phyloP scores from a whole-genome alignment of 2,329 filamentous ascomycete genomes.

The Macroventuria anomochaeta region DNA sequence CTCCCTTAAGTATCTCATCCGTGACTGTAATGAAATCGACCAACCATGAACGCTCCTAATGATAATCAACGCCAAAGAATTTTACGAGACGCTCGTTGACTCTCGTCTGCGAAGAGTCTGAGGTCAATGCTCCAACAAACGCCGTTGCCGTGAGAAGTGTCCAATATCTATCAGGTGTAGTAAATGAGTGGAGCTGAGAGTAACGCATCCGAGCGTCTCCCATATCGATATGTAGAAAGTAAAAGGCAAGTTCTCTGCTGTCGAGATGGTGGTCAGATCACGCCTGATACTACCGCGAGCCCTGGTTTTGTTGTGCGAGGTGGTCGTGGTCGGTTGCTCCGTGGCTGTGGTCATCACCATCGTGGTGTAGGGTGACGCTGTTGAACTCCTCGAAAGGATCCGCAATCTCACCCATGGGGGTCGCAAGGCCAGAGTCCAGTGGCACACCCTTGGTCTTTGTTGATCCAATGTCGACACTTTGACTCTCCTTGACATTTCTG shows the following conservation, averaged over 20 bases:
- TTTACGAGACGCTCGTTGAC: constrained; percentile 9
- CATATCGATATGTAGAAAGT: constrained; percentile 15
- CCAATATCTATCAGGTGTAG: constrained; percentile 26
- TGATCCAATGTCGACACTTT: constrained; percentile 80
- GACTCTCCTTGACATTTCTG: constrained; percentile 95
- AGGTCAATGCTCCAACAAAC: constrained; percentile 24
- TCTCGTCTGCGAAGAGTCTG: constrained; percentile 2
- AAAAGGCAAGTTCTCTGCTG: not conserved
- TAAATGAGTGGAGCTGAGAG: constrained; percentile 43
- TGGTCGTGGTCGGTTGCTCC: constrained; percentile 28
- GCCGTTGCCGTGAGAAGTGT: constrained; percentile 25
- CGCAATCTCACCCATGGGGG: constrained; percentile 78
- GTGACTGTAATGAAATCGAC: not conserved
- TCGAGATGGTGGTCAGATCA: not conserved
- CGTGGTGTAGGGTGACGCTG: constrained; percentile 95
- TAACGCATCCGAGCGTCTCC: constrained; percentile 31
- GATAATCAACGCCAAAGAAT: constrained; percentile 11
- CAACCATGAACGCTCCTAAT: constrained; percentile 11
- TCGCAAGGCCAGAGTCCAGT: constrained; percentile 82
- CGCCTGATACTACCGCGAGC: constrained; percentile 9
- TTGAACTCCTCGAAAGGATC: constrained; percentile 99
- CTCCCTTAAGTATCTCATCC: not conserved
- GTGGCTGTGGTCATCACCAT: constrained; percentile 75
- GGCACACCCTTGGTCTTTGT: constrained; percentile 75
- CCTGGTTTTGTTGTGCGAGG: constrained; percentile 28